Percentiles rank a stretch among this genome's conserved stretches.
These are phyloP conservation scores for Moesziomyces sp. DNA, from an alignment of 1,284 basidiomycete species.

Conservation along the genomic window DNA sequence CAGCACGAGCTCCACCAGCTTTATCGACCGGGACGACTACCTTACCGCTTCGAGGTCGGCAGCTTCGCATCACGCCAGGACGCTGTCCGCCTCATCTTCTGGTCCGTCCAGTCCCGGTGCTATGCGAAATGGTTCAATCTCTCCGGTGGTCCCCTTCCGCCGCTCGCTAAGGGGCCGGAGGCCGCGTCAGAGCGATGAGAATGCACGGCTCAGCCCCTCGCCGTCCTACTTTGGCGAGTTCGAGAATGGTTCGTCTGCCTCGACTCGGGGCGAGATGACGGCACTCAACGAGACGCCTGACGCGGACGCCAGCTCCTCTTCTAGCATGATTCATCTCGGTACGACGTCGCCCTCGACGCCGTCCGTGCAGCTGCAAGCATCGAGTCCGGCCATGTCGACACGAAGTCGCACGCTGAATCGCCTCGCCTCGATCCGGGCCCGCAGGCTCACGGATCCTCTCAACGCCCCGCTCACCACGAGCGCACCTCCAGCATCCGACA, in stretches of 20 bases:
- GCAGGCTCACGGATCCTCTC: constrained; percentile 35
- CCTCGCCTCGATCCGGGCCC: constrained; percentile 20
- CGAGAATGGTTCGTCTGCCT: constrained; percentile 21
- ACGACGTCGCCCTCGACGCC: constrained; percentile 22
- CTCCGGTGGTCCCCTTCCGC: constrained; percentile 30
- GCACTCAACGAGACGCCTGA: constrained; percentile 13
- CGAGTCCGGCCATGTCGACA: constrained; percentile 47
- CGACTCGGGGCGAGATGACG: constrained; percentile 13
- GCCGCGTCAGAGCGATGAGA: constrained; percentile 41
- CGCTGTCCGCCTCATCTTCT: constrained; percentile 24
- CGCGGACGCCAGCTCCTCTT: constrained; percentile 16
- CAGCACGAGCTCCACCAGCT: constrained; percentile 31
- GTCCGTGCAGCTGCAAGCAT: constrained; percentile 18
- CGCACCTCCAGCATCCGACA: background rate
- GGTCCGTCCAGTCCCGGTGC: constrained; percentile 30
- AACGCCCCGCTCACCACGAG: constrained; percentile 21
- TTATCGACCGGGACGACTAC: constrained; percentile 36
- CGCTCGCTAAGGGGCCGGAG: constrained; percentile 27
- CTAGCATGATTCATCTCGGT: constrained; percentile 26
- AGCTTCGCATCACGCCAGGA: constrained; percentile 29
- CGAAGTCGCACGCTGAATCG: constrained; percentile 38
- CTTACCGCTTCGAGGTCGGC: constrained; percentile 13
- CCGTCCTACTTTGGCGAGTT: constrained; percentile 40
- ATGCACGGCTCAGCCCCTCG: constrained; percentile 31
- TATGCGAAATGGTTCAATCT: constrained; percentile 37